Evolutionary conservation across 1,284 basidiomycete species (phyloP).

Genomic region (Pseudozyma tsukubaensis): DNA sequence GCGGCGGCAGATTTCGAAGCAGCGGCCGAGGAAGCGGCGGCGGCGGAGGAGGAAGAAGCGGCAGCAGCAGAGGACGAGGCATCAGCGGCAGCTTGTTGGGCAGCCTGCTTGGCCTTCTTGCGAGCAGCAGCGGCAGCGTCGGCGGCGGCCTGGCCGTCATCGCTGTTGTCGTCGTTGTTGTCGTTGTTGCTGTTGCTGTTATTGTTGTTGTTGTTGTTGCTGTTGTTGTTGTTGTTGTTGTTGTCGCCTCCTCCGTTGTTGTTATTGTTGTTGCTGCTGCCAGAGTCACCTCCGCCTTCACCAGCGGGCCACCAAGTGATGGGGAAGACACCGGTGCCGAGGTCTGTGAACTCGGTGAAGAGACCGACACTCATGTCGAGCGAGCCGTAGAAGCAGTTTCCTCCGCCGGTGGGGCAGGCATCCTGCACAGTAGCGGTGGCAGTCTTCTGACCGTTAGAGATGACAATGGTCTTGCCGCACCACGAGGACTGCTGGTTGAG

Average conservation of each 20-base stretch:
- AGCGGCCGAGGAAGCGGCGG: constrained; percentile 33
- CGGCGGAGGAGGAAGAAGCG: constrained; percentile 28
- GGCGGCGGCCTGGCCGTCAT: constrained; percentile 4
- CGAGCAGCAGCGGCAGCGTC: constrained; percentile 16
- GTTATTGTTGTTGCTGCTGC: constrained; percentile 16
- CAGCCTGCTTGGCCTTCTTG: constrained; percentile 39
- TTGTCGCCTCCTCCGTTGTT: constrained; percentile 20
- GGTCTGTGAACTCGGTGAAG: constrained; percentile 53
- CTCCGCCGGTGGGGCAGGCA: constrained; percentile 59
- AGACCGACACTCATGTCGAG: constrained; percentile 63
- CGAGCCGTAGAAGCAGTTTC: constrained; percentile 58
- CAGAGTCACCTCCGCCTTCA: constrained; percentile 24
- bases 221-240: constrained; percentile 17
- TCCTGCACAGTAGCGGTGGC: constrained; percentile 54
- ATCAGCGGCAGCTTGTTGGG: constrained; percentile 29
- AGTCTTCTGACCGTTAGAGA: constrained; percentile 53
- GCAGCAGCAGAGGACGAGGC: constrained; percentile 32
- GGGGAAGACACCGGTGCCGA: constrained; percentile 55
- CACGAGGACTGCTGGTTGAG: constrained; percentile 46
- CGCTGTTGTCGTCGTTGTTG: constrained; percentile 7
- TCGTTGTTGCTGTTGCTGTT: constrained; percentile 16
- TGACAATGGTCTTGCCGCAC: constrained; percentile 61
- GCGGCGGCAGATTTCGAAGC: constrained; percentile 48
- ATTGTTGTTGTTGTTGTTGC: constrained; percentile 10
- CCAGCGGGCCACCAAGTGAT: constrained; percentile 61